phyloP scores from a whole-genome alignment of 2,329 filamentous ascomycete species.

The Verticillium tricorpus region DNA sequence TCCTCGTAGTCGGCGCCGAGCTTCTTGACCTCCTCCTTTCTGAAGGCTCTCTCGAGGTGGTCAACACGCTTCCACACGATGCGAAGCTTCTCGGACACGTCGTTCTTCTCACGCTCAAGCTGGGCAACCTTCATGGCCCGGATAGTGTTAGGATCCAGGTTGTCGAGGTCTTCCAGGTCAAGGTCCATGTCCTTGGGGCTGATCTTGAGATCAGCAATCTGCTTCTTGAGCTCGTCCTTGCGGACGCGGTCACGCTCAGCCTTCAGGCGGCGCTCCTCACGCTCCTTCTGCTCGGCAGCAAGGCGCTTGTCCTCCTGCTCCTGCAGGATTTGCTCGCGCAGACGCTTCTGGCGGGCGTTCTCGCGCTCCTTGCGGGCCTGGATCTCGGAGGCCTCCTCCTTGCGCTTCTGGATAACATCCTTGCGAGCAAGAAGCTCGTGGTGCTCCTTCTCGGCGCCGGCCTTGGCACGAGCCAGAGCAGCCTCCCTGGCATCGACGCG shows the following conservation, averaged over 20 bases:
- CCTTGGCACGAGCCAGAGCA: slow-evolving; percentile 76
- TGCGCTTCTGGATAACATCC: slow-evolving; percentile 91
- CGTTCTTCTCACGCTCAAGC: slow-evolving; percentile 96
- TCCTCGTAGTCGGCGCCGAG: slow-evolving; percentile 77
- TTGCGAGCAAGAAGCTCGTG: slow-evolving; percentile 79
- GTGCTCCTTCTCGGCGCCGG: slow-evolving; percentile 89
- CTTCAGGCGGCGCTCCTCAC: slow-evolving; percentile 79
- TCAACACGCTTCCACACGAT: slow-evolving; percentile 94
- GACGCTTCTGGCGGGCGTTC: slow-evolving; percentile 80
- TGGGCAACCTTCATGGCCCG: slow-evolving; percentile 93
- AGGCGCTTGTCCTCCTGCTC: slow-evolving; percentile 87
- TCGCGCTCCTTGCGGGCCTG: slow-evolving; percentile 88
- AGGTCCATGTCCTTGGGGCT: slow-evolving; percentile 72
- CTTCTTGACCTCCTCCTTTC: slow-evolving; percentile 93
- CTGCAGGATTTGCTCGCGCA: slow-evolving; percentile 81
- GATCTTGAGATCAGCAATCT: slow-evolving; percentile 86
- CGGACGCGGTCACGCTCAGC: slow-evolving; percentile 86
- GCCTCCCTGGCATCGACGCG: slow-evolving; percentile 74
- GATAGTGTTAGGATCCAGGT: slow-evolving; percentile 83
- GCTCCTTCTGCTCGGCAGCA: slow-evolving; percentile 86
- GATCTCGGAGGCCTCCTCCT: slow-evolving; percentile 87
- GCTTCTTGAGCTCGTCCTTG: slow-evolving; percentile 90
- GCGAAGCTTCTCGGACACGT: slow-evolving; percentile 84
- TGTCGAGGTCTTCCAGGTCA: slow-evolving; percentile 76
- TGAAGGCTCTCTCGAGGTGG: slow-evolving; percentile 93